phyloP scores from a whole-genome alignment of 768 basidiomycete species.

The Amanita pseudoporphyria region DNA sequence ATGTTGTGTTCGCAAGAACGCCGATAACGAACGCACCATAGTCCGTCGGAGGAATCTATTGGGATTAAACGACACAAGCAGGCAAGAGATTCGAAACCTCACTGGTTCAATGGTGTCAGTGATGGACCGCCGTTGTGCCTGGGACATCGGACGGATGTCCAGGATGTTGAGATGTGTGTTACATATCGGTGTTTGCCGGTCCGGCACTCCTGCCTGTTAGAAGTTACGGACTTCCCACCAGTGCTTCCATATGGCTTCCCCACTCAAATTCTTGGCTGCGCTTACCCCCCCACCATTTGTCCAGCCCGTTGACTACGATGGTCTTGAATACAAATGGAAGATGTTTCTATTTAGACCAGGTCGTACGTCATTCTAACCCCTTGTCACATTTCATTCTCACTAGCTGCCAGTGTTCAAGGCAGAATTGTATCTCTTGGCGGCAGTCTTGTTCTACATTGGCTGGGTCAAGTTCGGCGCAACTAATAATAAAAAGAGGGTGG shows the following conservation, averaged over 20 bases:
- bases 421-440: conserved; percentile 50
- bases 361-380: conserved; percentile 28
- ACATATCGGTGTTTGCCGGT: conserved; percentile 4
- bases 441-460: conserved; percentile 44
- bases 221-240: not conserved
- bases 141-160: conserved; percentile 3
- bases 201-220: not conserved
- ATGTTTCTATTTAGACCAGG: conserved; percentile 77
- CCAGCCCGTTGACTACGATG: conserved; percentile 55
- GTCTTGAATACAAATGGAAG: conserved; percentile 65
- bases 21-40: conserved; percentile 51
- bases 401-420: conserved; percentile 44
- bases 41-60: conserved; percentile 40
- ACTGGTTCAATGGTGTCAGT: not conserved
- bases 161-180: not conserved
- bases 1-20: conserved; percentile 39
- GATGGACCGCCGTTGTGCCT: conserved; percentile 1
- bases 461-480: conserved; percentile 52
- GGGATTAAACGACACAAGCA: not conserved
- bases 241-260: conserved; percentile 14
- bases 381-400: not conserved
- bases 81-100: conserved; percentile 7
- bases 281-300: conserved; percentile 52
- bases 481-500: conserved; percentile 49
- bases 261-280: conserved; percentile 24